Conservation (phyloP, 1,284 basidiomycete genomes). For the Heimioporus punctisporus region DNA sequence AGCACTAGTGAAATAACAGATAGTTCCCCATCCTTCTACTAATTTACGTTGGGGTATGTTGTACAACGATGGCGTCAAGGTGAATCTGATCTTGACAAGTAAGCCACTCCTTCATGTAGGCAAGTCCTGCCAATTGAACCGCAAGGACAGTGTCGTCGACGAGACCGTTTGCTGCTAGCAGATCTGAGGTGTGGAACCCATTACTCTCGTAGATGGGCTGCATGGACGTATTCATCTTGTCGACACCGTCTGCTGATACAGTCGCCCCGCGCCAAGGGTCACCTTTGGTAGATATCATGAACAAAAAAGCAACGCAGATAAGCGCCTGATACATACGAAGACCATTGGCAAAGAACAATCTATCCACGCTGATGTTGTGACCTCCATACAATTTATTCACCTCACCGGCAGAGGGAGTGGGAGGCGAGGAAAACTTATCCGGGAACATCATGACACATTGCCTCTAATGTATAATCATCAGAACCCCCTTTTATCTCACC, state of each 20-base stretch:
- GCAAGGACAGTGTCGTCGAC: constrained; percentile 53
- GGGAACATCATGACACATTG: constrained; percentile 67
- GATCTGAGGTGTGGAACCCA: constrained; percentile 71
- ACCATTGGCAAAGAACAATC: constrained; percentile 73
- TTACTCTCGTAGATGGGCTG: constrained; percentile 60
- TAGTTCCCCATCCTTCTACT: too few relatives aligned
- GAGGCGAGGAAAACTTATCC: constrained; percentile 48
- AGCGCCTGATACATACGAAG: constrained; percentile 44
- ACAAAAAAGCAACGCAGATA: background rate
- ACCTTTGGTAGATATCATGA: constrained; percentile 37
- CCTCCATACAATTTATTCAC: constrained; percentile 59
- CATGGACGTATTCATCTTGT: constrained; percentile 46
- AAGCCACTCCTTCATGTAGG: constrained; percentile 54
- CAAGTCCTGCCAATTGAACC: constrained; percentile 52
- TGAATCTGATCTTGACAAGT: constrained; percentile 10
- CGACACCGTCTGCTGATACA: constrained; percentile 56
- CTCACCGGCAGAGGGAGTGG: constrained; percentile 37
- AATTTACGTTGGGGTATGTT: too few relatives aligned
- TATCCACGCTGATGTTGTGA: constrained; percentile 58
- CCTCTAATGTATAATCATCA: constrained; percentile 39
- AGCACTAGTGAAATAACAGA: too few relatives aligned
- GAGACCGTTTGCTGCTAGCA: constrained; percentile 41
- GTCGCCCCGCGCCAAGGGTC: constrained; percentile 79
- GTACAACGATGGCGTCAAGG: too few relatives aligned
- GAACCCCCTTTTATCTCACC: background rate